Conservation (phyloP, 345 rosid species). For the Brassica incana region DNA sequence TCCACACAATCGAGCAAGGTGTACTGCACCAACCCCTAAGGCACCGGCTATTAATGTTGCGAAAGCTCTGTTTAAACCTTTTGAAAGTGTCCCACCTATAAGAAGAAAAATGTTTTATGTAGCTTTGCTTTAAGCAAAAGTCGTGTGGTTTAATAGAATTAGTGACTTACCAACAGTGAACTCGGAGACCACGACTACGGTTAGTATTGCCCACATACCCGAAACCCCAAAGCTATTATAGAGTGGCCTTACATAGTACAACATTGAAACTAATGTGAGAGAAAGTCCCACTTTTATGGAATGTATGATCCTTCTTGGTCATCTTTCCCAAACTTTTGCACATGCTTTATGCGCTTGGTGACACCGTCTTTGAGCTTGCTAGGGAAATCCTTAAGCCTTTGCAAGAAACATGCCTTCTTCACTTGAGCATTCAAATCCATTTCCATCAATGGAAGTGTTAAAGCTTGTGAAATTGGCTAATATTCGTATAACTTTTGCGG, state of each 20-base stretch:
- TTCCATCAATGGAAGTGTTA: constrained; percentile 35
- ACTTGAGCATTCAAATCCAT: constrained; percentile 41
- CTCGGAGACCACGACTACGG: constrained; percentile 76
- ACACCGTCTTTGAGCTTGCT: constrained; percentile 36
- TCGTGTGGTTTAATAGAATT: constrained; percentile 17
- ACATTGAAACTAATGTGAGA: constrained; percentile 64
- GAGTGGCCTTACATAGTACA: constrained; percentile 70
- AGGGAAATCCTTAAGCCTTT: constrained; percentile 38
- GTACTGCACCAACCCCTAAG: constrained; percentile 64
- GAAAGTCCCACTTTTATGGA: constrained; percentile 81
- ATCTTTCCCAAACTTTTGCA: constrained; percentile 52
- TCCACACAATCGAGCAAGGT: constrained; percentile 60
- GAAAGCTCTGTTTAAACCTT: constrained; percentile 62
- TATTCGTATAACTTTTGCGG: constrained; percentile 14
- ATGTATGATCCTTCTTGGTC: constrained; percentile 71
- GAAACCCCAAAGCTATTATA: constrained; percentile 65
- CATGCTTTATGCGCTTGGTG: constrained; percentile 28
- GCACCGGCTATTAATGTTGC: constrained; percentile 69
- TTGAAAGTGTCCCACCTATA: constrained; percentile 71
- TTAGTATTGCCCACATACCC: constrained; percentile 89
- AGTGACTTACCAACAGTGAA: constrained; percentile 86
- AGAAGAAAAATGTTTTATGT: too few relatives aligned
- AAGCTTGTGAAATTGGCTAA: constrained; percentile 2
- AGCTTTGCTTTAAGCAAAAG: neutral
- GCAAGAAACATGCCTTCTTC: constrained; percentile 30